A percentile compares a stretch with the other conserved stretches of the same genome.
Evolutionary conservation across 139 green algal genomes (phyloP).

Genomic region (Nannochloris sp.): DNA sequence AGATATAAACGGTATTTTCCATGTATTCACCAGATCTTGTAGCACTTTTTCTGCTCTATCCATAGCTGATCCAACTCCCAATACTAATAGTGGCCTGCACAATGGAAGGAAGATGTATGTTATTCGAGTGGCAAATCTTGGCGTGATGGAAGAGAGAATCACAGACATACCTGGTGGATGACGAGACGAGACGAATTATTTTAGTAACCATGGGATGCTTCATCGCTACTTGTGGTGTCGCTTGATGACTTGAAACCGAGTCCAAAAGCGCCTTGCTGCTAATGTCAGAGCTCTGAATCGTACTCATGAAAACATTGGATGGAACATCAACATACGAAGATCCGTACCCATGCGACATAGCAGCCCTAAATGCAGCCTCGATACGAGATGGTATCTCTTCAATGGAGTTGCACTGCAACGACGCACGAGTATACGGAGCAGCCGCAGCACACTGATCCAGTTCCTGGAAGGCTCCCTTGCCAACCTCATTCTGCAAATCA

Average conservation of each 20-base stretch:
- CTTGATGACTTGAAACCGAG: no score
- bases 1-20: conserved; percentile 54
- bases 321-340: conserved; percentile 67
- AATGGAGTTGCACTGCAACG: conserved; percentile 4
- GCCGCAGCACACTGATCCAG: conserved; percentile 62
- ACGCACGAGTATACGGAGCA: conserved; percentile 48
- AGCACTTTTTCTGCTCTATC: conserved; percentile 34
- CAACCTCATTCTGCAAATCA: conserved; percentile 37
- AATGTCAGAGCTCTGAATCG: conserved; percentile 2
- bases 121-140: not conserved
- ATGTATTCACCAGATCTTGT: conserved; percentile 33
- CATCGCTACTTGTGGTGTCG: no score
- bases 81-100: conserved; percentile 51
- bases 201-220: no score
- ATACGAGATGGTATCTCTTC: conserved; percentile 33
- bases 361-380: conserved; percentile 28
- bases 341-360: conserved; percentile 46
- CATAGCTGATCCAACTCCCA: conserved; percentile 62
- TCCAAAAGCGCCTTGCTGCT: no score
- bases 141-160: no score
- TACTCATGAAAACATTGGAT: conserved; percentile 50
- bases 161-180: not conserved
- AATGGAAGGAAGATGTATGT: not conserved
- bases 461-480: conserved; percentile 78
- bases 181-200: no score